A percentile compares a stretch with the other conserved stretches of the same genome.
These are phyloP conservation scores for Fragaria iinumae DNA, from an alignment of 306 rosid species.

Conservation along the genomic window DNA sequence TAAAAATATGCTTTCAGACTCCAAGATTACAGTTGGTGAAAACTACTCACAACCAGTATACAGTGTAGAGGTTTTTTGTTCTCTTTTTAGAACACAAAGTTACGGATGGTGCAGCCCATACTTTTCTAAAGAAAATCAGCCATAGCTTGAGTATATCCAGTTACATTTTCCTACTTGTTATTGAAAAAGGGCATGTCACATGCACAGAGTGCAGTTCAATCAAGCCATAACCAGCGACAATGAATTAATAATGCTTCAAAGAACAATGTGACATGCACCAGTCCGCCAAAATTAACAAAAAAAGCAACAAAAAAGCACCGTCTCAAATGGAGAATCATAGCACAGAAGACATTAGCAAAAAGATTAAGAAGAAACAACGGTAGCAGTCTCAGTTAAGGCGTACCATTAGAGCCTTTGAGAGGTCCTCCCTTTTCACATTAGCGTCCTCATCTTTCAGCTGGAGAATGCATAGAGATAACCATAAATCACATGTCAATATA, in stretches of 20 bases:
- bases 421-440: slow-evolving; percentile 70
- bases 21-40: background rate
- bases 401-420: slow-evolving; percentile 86
- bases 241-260: background rate
- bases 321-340: slow-evolving; percentile 13
- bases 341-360: slow-evolving; percentile 5
- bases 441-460: slow-evolving; percentile 64
- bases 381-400: slow-evolving; percentile 23
- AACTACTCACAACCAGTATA: background rate
- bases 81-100: background rate
- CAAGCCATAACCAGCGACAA: background rate
- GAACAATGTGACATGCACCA: background rate
- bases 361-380: slow-evolving; percentile 4
- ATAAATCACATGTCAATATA: slow-evolving; percentile 27
- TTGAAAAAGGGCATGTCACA: background rate
- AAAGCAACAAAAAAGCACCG: background rate
- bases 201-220: slow-evolving; percentile 3
- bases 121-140: background rate
- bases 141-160: background rate
- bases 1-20: background rate
- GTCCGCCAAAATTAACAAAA: background rate
- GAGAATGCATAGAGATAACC: slow-evolving; percentile 28
- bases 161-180: background rate
- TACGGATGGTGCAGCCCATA: background rate
- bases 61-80: background rate